Evolutionary conservation across 202 grass and related monocot genomes (phyloP).

Genomic region (Miscanthus sacchariflorus): DNA sequence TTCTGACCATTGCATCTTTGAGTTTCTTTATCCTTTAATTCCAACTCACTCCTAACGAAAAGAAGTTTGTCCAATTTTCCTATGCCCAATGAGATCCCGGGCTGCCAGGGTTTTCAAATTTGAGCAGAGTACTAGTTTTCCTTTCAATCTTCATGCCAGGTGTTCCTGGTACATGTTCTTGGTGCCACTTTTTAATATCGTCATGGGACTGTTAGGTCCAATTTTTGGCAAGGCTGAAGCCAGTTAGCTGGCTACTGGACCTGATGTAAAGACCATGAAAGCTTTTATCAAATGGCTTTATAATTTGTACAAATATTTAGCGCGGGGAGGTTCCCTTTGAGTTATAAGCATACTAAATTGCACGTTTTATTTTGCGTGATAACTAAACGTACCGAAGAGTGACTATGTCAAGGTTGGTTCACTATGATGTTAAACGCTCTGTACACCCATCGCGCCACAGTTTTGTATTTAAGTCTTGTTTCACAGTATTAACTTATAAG

Average conservation of each 20-base stretch:
- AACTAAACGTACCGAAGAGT: neutral
- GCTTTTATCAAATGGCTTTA: neutral
- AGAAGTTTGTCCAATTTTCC: slow-evolving; percentile 10
- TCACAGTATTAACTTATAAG: neutral
- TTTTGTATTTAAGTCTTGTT: neutral
- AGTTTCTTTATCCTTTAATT: slow-evolving; percentile 22
- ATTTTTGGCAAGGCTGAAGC: neutral
- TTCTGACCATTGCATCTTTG: slow-evolving; percentile 21
- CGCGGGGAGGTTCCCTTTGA: neutral
- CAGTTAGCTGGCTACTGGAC: slow-evolving; percentile 13
- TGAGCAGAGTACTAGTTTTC: slow-evolving; percentile 14
- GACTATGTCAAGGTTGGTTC: neutral
- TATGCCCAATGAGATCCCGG: slow-evolving; percentile 9
- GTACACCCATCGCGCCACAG: too few species aligned
- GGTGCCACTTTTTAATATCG: slow-evolving; percentile 18
- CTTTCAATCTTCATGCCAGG: neutral
- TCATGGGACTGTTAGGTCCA: neutral
- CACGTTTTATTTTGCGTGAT: neutral
- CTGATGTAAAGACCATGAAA: slow-evolving; percentile 4
- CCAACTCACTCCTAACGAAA: slow-evolving; percentile 19
- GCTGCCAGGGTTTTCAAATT: slow-evolving; percentile 4
- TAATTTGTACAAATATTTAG: slow-evolving; percentile 22
- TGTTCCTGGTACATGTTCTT: slow-evolving; percentile 12
- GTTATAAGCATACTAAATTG: neutral
- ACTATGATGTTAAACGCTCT: neutral